These are phyloP conservation scores for Penicillium odoratum DNA, from an alignment of 495 filamentous ascomycete genomes.

Conservation along the genomic window DNA sequence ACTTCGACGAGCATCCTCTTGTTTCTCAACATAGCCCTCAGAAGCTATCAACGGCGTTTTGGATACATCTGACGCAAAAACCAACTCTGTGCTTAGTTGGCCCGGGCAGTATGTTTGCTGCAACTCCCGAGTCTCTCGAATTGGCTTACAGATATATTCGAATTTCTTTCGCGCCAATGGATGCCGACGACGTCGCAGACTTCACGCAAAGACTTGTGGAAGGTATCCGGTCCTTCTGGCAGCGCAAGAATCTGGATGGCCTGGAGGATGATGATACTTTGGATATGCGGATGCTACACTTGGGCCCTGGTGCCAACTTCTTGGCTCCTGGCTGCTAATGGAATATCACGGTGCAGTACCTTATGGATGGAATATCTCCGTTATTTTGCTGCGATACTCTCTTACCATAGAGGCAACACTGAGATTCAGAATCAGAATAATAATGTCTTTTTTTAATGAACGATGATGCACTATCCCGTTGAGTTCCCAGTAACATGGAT, in stretches of 20 bases:
- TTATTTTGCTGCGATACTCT: background rate
- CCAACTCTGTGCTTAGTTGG: slow-evolving; percentile 65
- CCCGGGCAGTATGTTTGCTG: slow-evolving; percentile 70
- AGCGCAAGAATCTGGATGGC: slow-evolving; percentile 61
- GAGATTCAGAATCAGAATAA: background rate
- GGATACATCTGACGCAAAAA: slow-evolving; percentile 68
- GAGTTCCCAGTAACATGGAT: no score
- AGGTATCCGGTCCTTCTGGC: slow-evolving; percentile 74
- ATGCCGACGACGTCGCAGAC: slow-evolving; percentile 61
- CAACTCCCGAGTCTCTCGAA: slow-evolving; percentile 50
- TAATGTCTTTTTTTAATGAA: background rate
- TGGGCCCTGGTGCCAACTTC: slow-evolving; percentile 21
- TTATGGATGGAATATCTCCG: background rate
- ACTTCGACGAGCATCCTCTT: slow-evolving; percentile 71
- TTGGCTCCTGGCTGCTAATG: slow-evolving; percentile 28
- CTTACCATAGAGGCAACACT: background rate
- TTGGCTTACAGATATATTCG: slow-evolving; percentile 66
- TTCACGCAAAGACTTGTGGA: slow-evolving; percentile 62
- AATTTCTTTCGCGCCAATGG: slow-evolving; percentile 84
- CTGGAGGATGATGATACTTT: slow-evolving; percentile 54
- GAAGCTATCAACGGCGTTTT: slow-evolving; percentile 60
- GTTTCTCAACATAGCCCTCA: slow-evolving; percentile 41
- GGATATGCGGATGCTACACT: slow-evolving; percentile 18
- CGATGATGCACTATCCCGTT: no score
- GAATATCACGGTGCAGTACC: background rate